phyloP scores from a whole-genome alignment of 1,139 yeast genomes.

The Kluyveromyces sp. region DNA sequence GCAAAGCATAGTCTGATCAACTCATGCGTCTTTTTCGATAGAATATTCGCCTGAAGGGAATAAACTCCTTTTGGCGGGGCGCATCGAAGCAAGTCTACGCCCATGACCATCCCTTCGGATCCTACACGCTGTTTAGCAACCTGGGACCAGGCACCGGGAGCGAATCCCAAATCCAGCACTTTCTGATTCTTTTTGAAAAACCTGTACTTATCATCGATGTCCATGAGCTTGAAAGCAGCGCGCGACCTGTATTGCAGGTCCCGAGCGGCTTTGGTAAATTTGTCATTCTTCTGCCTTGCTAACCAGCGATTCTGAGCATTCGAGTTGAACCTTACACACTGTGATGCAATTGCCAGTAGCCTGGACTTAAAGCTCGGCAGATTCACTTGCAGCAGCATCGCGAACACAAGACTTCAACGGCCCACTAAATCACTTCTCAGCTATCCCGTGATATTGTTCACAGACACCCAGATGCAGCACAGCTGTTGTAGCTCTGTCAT shows the following conservation, averaged over 20 bases:
- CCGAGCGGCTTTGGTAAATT: conserved; percentile 59
- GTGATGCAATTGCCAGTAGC: background rate
- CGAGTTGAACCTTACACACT: conserved; percentile 11
- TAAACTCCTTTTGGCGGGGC: conserved; percentile 76
- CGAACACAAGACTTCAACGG: too few relatives aligned
- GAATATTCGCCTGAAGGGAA: conserved; percentile 79
- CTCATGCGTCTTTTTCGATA: conserved; percentile 59
- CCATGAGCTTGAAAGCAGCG: conserved; percentile 82
- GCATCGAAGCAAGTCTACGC: conserved; percentile 76
- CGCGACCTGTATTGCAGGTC: conserved; percentile 62
- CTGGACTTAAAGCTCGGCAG: background rate
- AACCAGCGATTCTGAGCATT: conserved; percentile 60
- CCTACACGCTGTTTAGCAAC: conserved; percentile 59
- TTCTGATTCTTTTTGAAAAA: conserved; percentile 50
- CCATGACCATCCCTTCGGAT: conserved; percentile 61
- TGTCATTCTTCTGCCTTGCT: conserved; percentile 58
- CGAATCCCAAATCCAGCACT: conserved; percentile 84
- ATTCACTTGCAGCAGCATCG: background rate
- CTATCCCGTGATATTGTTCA: too few relatives aligned
- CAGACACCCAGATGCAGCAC: too few relatives aligned
- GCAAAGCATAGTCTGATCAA: conserved; percentile 51
- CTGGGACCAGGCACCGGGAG: conserved; percentile 95
- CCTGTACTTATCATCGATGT: conserved; percentile 56
- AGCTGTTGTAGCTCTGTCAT: too few relatives aligned
- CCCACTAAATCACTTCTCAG: too few relatives aligned